Evolutionary conservation across 2,329 filamentous ascomycete species (phyloP).

Genomic region (Aspergillus unguis): DNA sequence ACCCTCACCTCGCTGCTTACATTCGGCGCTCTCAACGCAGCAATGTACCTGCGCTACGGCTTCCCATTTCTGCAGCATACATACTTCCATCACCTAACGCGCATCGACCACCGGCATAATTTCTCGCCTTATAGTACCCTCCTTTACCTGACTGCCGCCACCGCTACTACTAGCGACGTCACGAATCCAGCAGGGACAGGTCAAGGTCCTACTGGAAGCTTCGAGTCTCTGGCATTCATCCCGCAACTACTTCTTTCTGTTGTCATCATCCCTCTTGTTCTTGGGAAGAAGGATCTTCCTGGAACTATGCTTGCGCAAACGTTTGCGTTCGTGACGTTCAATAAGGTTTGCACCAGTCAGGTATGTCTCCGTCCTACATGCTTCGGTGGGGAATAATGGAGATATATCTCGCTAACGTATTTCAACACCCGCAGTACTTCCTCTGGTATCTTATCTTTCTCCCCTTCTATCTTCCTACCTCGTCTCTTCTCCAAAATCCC

Average conservation of each 20-base stretch:
- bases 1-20: constrained; percentile 63
- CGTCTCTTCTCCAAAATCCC: constrained; percentile 63
- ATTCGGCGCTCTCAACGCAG: constrained; percentile 68
- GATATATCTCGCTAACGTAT: not conserved
- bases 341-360: constrained; percentile 98
- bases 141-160: constrained; percentile 77
- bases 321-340: constrained; percentile 94
- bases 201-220: constrained; percentile 21
- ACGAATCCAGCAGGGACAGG: not conserved
- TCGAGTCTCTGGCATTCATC: constrained; percentile 82
- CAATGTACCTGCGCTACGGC: constrained; percentile 80
- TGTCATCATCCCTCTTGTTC: constrained; percentile 67
- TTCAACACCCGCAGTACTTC: constrained; percentile 70
- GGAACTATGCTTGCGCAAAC: constrained; percentile 90
- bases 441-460: constrained; percentile 96
- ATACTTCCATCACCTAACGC: constrained; percentile 86
- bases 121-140: constrained; percentile 95
- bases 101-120: constrained; percentile 95
- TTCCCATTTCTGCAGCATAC: constrained; percentile 81
- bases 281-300: constrained; percentile 78
- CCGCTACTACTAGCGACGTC: constrained; percentile 53
- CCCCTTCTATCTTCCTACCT: constrained; percentile 82
- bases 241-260: constrained; percentile 82
- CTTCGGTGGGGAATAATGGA: no score
- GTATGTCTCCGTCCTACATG: constrained; percentile 48